phyloP scores from a whole-genome alignment of 768 basidiomycete genomes.

The Suillus occidentalis region DNA sequence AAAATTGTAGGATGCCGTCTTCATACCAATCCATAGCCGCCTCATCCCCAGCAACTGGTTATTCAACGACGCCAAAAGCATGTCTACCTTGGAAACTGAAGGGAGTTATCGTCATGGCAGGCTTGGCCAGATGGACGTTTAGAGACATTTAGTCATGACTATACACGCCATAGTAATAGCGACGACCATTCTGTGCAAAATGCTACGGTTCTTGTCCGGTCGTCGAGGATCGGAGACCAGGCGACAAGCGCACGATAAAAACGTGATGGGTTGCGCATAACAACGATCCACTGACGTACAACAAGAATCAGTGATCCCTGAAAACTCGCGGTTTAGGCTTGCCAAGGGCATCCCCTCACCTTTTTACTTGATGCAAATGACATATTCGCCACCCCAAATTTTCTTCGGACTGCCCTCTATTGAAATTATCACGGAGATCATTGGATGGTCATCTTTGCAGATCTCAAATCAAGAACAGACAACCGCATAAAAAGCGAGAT shows the following conservation, averaged over 20 bases:
- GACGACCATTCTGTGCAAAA: neutral
- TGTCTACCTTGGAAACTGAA: neutral
- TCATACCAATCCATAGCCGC: neutral
- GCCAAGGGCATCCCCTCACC: neutral
- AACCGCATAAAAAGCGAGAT: neutral
- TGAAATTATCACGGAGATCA: no score
- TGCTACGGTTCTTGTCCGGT: neutral
- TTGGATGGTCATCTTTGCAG: neutral
- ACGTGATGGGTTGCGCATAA: conserved; percentile 1
- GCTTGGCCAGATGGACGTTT: neutral
- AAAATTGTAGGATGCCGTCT: neutral
- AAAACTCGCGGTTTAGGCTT: neutral
- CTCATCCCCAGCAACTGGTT: neutral
- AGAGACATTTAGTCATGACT: neutral
- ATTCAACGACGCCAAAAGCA: neutral
- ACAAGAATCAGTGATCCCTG: neutral
- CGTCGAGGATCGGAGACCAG: neutral
- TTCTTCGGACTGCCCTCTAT: neutral
- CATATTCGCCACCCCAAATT: neutral
- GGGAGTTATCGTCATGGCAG: neutral
- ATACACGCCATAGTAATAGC: neutral
- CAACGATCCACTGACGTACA: conserved; percentile 3
- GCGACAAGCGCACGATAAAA: neutral
- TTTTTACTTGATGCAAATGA: neutral
- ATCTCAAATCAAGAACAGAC: neutral